Conservation (phyloP, 148 eudicot species). For the Drosera capensis region DNA sequence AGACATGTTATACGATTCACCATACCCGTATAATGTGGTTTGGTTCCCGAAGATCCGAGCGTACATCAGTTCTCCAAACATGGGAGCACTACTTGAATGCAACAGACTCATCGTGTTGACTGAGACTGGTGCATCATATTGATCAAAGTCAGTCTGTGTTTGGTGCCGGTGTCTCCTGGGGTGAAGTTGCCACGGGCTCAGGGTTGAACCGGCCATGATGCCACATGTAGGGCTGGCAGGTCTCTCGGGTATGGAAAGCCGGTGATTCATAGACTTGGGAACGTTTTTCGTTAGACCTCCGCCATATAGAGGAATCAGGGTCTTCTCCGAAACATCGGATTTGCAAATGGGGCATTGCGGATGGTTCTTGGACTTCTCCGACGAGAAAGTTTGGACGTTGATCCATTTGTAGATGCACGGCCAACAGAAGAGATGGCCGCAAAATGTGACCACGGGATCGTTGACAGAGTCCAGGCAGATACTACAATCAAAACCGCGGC, state of each 20-base stretch:
- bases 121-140: constrained; percentile 9
- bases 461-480: constrained; percentile 65
- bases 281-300: constrained; percentile 21
- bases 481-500: constrained; percentile 75
- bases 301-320: constrained; percentile 66
- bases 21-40: constrained; percentile 19
- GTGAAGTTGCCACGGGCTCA: constrained; percentile 11
- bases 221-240: constrained; percentile 36
- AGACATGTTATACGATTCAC: constrained; percentile 25
- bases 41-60: constrained; percentile 44
- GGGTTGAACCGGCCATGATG: constrained; percentile 7
- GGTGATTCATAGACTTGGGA: constrained; percentile 12
- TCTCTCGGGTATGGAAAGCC: constrained; percentile 32
- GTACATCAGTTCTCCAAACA: constrained; percentile 64
- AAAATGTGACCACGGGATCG: constrained; percentile 71
- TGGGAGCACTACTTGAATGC: constrained; percentile 32
- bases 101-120: constrained; percentile 21
- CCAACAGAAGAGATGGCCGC: constrained; percentile 95
- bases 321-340: constrained; percentile 31
- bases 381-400: constrained; percentile 18
- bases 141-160: too few species aligned
- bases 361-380: constrained; percentile 17
- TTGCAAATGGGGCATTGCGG: constrained; percentile 88
- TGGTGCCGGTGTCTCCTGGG: too few species aligned
- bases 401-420: constrained; percentile 90